Evolutionary conservation across 106 monocot species (phyloP).

Genomic region (Posidonia australis): DNA sequence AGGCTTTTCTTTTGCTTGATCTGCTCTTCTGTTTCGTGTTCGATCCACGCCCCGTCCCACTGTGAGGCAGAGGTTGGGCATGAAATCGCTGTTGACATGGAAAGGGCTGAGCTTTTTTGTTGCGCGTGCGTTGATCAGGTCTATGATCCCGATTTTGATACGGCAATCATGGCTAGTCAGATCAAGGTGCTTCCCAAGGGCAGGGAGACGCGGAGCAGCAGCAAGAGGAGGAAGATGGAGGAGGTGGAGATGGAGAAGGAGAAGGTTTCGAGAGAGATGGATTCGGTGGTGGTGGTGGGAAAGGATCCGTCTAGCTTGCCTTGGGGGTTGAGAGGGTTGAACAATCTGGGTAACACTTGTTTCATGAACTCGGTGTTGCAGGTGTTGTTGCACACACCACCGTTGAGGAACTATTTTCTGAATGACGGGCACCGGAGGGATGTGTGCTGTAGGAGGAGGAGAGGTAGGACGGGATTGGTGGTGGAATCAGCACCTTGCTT

Average conservation of each 20-base stretch:
- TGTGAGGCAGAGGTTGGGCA: conserved; percentile 18
- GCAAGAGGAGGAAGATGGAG: conserved; percentile 5
- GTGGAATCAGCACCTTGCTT: conserved; percentile 24
- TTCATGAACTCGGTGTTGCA: conserved; percentile 67
- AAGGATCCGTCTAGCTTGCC: conserved; percentile 6
- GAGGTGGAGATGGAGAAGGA: neutral
- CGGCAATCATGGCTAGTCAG: conserved; percentile 15
- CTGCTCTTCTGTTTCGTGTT: conserved; percentile 33
- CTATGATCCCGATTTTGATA: conserved; percentile 49
- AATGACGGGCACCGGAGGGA: conserved; percentile 24
- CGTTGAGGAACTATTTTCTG: conserved; percentile 38
- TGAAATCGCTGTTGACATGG: conserved; percentile 45
- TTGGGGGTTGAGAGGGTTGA: conserved; percentile 47
- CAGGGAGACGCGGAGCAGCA: neutral
- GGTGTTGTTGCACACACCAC: conserved; percentile 48
- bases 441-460: conserved; percentile 23
- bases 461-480: conserved; percentile 3
- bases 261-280: neutral
- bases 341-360: conserved; percentile 63
- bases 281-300: neutral
- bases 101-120: conserved; percentile 61
- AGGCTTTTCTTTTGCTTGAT: conserved; percentile 41
- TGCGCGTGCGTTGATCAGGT: conserved; percentile 48
- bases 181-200: conserved; percentile 6
- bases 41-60: conserved; percentile 29